Conservation (phyloP, 2,329 filamentous ascomycete genomes). For the Aureobasidium sp. region DNA sequence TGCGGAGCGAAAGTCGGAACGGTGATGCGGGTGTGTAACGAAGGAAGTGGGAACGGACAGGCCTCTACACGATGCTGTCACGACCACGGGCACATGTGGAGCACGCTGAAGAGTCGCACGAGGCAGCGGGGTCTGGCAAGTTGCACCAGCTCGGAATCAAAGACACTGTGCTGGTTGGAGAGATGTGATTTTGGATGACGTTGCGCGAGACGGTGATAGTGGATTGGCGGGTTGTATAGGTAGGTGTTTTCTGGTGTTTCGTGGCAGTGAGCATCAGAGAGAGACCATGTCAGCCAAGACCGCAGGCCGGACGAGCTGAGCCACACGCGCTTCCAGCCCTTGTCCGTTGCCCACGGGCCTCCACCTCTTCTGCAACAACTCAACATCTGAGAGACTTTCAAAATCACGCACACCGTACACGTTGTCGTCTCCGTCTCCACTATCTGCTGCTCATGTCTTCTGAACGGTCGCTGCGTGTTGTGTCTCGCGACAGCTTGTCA, state of each 20-base stretch:
- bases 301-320: background rate
- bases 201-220: background rate
- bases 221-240: background rate
- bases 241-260: background rate
- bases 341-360: background rate
- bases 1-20: background rate
- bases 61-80: conserved; percentile 41
- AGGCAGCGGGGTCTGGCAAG: background rate
- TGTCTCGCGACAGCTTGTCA: background rate
- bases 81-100: conserved; percentile 28
- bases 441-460: background rate
- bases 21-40: conserved; percentile 10
- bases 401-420: background rate
- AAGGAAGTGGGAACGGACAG: background rate
- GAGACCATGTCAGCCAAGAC: background rate
- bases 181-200: background rate
- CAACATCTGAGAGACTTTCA: conserved; percentile 3
- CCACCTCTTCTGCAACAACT: background rate
- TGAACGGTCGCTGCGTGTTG: background rate
- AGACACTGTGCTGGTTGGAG: background rate
- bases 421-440: background rate
- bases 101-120: conserved; percentile 7
- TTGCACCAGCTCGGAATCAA: background rate
- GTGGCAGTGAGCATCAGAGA: background rate
- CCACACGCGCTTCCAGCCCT: background rate